These are phyloP conservation scores for Phialemoniopsis sp. DNA, from an alignment of 2,329 filamentous ascomycete species.

Conservation along the genomic window DNA sequence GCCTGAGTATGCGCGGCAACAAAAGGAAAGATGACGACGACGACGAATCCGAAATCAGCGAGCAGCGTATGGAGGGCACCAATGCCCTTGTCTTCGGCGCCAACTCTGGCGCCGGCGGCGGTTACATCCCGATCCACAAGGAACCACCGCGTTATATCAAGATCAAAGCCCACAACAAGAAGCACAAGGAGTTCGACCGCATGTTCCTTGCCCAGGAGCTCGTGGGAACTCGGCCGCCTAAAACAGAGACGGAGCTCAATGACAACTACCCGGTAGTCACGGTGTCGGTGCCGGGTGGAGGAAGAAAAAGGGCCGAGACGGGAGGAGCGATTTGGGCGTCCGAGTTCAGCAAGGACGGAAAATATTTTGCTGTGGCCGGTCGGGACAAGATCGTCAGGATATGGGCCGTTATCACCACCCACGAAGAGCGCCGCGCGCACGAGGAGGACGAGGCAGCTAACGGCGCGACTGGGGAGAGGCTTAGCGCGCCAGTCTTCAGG, in stretches of 20 bases:
- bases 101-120: constrained; percentile 59
- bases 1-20: constrained; percentile 64
- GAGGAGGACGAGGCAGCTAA: constrained; percentile 60
- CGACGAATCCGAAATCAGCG: constrained; percentile 66
- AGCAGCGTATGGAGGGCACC: constrained; percentile 70
- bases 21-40: constrained; percentile 67
- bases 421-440: constrained; percentile 71
- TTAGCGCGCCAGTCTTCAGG: constrained; percentile 89
- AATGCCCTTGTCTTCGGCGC: constrained; percentile 81
- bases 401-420: constrained; percentile 81
- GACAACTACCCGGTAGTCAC: constrained; percentile 17
- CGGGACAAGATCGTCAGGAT: constrained; percentile 82
- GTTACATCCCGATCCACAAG: constrained; percentile 83
- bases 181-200: constrained; percentile 74
- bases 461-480: constrained; percentile 49
- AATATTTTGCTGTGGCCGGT: constrained; percentile 86
- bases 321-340: constrained; percentile 82
- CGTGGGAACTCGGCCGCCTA: constrained; percentile 46
- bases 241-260: constrained; percentile 16
- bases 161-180: constrained; percentile 77
- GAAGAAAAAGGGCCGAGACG: constrained; percentile 30
- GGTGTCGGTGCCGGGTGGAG: constrained; percentile 23
- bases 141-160: constrained; percentile 90
- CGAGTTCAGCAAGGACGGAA: constrained; percentile 90
- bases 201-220: constrained; percentile 92